Conservation (phyloP, 1,284 basidiomycete genomes). For the Peniophora sp. region DNA sequence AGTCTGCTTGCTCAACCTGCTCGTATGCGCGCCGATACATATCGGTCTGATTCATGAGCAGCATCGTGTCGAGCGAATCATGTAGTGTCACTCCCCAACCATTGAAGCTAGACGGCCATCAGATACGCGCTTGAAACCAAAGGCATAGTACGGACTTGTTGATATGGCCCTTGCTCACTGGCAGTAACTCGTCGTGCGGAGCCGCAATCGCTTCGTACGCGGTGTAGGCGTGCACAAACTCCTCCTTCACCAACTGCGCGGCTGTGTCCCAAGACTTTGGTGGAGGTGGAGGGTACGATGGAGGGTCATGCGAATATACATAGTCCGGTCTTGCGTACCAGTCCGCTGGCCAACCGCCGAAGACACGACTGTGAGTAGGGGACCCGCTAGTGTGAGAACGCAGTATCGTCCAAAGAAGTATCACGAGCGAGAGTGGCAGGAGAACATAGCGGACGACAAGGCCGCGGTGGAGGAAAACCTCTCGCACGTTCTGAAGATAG, state of each 20-base stretch:
- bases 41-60: constrained; percentile 76
- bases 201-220: constrained; percentile 46
- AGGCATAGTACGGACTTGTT: constrained; percentile 18
- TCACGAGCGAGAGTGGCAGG: constrained; percentile 2
- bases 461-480: constrained; percentile 1
- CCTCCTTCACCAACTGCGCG: constrained; percentile 41
- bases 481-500: background rate
- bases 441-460: constrained; percentile 6
- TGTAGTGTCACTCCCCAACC: constrained; percentile 84
- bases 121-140: background rate
- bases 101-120: constrained; percentile 46
- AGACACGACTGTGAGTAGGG: background rate
- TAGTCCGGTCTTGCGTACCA: constrained; percentile 4
- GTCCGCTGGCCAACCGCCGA: background rate
- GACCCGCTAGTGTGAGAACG: background rate
- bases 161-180: constrained; percentile 28
- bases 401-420: constrained; percentile 4
- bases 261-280: background rate
- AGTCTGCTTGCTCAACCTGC: constrained; percentile 62
- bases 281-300: constrained; percentile 18
- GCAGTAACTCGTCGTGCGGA: constrained; percentile 50
- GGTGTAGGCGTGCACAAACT: constrained; percentile 47
- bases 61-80: constrained; percentile 83
- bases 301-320: constrained; percentile 13
- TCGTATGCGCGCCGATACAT: constrained; percentile 72